These are phyloP conservation scores for Hemisphaericaspora nanyangensis DNA, from an alignment of 805 yeast genomes.

Conservation along the genomic window DNA sequence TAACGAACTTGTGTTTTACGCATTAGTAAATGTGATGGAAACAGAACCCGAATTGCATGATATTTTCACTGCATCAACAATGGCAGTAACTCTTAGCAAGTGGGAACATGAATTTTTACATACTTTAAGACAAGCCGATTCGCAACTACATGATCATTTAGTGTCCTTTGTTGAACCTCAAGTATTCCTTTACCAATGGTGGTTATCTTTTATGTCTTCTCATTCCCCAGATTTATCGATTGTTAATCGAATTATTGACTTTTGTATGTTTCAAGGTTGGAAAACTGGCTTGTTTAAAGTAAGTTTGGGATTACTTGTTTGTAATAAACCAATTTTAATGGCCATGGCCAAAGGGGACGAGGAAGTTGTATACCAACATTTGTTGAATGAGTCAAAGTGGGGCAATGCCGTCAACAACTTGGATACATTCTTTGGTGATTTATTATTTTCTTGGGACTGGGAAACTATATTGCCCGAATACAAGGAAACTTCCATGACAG, in stretches of 20 bases:
- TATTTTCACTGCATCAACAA: slow-evolving; percentile 47
- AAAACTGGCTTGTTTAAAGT: slow-evolving; percentile 49
- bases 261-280: slow-evolving; percentile 52
- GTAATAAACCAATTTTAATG: slow-evolving; percentile 45
- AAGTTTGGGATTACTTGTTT: slow-evolving; percentile 48
- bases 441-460: slow-evolving; percentile 35
- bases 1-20: slow-evolving; percentile 43
- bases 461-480: too few relatives aligned
- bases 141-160: slow-evolving; percentile 43
- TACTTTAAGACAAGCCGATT: slow-evolving; percentile 38
- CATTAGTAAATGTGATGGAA: slow-evolving; percentile 56
- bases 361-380: slow-evolving; percentile 41
- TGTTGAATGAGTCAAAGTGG: slow-evolving; percentile 42
- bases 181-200: slow-evolving; percentile 61
- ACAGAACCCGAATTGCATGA: slow-evolving; percentile 47
- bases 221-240: slow-evolving; percentile 53
- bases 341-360: slow-evolving; percentile 31
- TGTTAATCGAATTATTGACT: slow-evolving; percentile 49
- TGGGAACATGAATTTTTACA: slow-evolving; percentile 51
- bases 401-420: slow-evolving; percentile 35
- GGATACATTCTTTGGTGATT: slow-evolving; percentile 36
- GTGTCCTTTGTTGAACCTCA: slow-evolving; percentile 37
- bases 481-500: too few relatives aligned
- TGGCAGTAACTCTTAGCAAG: slow-evolving; percentile 50
- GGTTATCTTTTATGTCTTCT: slow-evolving; percentile 55